Conservation (phyloP, 495 filamentous ascomycete species). For the Daldinia bambusicola region DNA sequence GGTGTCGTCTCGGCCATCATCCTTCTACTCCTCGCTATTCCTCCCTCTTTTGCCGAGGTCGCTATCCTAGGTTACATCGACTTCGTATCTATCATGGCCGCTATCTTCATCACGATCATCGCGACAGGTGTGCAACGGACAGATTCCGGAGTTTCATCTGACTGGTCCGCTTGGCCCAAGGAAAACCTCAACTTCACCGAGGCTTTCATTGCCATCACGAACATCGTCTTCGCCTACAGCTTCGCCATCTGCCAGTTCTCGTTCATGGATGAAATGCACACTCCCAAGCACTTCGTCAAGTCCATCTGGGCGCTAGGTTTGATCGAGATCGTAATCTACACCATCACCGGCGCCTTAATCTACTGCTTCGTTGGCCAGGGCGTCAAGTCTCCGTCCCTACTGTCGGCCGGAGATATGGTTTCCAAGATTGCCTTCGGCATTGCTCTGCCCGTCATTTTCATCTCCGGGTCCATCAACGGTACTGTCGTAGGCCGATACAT, state of each 20-base stretch:
- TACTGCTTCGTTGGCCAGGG: constrained; percentile 76
- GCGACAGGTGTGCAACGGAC: constrained; percentile 65
- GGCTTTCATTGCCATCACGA: constrained; percentile 73
- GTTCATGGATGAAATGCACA: constrained; percentile 81
- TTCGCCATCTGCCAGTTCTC: constrained; percentile 78
- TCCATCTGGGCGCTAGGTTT: constrained; percentile 71
- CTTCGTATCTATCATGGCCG: constrained; percentile 71
- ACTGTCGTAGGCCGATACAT: constrained; percentile 70
- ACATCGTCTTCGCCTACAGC: constrained; percentile 79
- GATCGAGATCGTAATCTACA: constrained; percentile 75
- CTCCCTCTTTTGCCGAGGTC: constrained; percentile 62
- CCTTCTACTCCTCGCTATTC: constrained; percentile 69
- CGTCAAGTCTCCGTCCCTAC: constrained; percentile 76
- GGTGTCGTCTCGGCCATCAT: constrained; percentile 71
- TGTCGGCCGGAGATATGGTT: constrained; percentile 67
- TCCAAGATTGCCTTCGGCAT: constrained; percentile 82
- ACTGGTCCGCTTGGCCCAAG: constrained; percentile 58
- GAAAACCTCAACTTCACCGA: constrained; percentile 51
- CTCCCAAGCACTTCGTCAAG: constrained; percentile 72
- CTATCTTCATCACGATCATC: constrained; percentile 76
- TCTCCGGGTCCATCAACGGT: constrained; percentile 70
- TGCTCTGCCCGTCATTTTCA: constrained; percentile 83
- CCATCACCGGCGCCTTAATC: constrained; percentile 71
- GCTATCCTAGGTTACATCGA: constrained; percentile 71
- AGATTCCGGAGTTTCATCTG: constrained; percentile 49